Evolutionary conservation across 208 protist species (phyloP), one percentile per base, ranked within the genome.

Genomic region (Trichomonas tenax): DNA sequence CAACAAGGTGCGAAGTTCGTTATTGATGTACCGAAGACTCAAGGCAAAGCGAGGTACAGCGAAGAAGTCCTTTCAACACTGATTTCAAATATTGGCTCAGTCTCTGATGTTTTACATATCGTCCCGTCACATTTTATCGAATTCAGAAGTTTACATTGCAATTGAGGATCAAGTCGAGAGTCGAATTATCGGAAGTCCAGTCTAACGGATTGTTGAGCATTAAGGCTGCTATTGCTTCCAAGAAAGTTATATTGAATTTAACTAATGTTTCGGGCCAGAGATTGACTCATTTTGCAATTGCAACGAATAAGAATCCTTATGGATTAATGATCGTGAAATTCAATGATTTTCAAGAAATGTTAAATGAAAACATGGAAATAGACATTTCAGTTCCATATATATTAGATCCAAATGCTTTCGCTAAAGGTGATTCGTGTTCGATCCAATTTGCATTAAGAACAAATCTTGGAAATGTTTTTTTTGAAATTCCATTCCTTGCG

Each of bases 71-170:
- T 93, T 2, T 14, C 17, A 17, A 44, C 41, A 51, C n/a, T 93
- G 2, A 93, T 93, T 93, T 26, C 11, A 26, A 93, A 93, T 26
- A 93, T 93, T 9, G 86, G 86, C 44, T 48, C 40, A 0, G 86
- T 93, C 38, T 93, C 86, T 34, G 86, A 44, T 34, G 86, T 93
- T 34, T 93, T 93, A 51, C 86, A 93, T 58, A 93, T 93, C 9
- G 44, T 93, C n/a, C 86, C 86, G n/a, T 93, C 86, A 34, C 40
- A 51, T 51, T 93, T 93, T 36, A n/a, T n/a, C 8, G 26, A 46
- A 45, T 15, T 9, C 0, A n/a, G 40, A 9, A 31, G 82, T 89
- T 46, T 31, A 44, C 17, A 44, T 41, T 46, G 82, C 31, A 31
- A 40, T 40, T 0, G 11, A 89, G 15, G 82, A 89, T 31, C 40